phyloP scores from a whole-genome alignment of 2,329 filamentous ascomycete species.

The Neoarthrinium moseri region DNA sequence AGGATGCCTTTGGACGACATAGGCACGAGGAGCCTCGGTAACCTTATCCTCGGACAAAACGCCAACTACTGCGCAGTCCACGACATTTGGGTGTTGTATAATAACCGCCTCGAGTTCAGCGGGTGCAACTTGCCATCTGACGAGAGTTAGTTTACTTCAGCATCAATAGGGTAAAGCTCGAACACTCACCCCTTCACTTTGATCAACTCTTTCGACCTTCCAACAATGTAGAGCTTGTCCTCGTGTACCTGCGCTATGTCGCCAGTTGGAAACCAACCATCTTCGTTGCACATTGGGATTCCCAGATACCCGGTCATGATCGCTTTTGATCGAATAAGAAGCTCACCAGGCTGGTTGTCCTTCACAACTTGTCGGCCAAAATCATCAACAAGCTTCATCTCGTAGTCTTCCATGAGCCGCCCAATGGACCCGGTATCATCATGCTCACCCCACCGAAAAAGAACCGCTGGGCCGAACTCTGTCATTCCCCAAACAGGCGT shows the following conservation, averaged over 20 bases:
- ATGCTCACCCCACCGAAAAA: constrained; percentile 34
- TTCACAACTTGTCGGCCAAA: constrained; percentile 23
- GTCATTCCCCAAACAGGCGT: constrained; percentile 55
- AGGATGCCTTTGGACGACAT: constrained; percentile 36
- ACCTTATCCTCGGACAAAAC: constrained; percentile 35
- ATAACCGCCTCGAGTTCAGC: constrained; percentile 45
- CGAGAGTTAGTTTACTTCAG: background rate
- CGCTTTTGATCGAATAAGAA: background rate
- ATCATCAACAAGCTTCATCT: background rate
- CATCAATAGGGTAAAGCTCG: background rate
- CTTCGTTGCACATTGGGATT: constrained; percentile 20
- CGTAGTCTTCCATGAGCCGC: constrained; percentile 34
- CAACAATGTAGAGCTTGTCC: constrained; percentile 36
- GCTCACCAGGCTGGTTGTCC: background rate
- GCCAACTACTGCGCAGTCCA: constrained; percentile 44
- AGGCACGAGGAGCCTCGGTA: constrained; percentile 41
- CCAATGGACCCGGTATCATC: constrained; percentile 47
- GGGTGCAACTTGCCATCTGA: constrained; percentile 45
- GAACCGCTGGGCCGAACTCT: constrained; percentile 45
- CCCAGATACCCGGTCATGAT: constrained; percentile 4
- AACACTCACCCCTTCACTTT: constrained; percentile 41
- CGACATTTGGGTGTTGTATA: constrained; percentile 39
- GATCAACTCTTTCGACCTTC: constrained; percentile 41
- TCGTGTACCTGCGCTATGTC: constrained; percentile 35
- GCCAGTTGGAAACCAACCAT: constrained; percentile 42